Percentiles rank a stretch among this genome's conserved stretches.
These are phyloP conservation scores for Boletellus sp. DNA, from an alignment of 768 basidiomycete genomes.

Conservation along the genomic window DNA sequence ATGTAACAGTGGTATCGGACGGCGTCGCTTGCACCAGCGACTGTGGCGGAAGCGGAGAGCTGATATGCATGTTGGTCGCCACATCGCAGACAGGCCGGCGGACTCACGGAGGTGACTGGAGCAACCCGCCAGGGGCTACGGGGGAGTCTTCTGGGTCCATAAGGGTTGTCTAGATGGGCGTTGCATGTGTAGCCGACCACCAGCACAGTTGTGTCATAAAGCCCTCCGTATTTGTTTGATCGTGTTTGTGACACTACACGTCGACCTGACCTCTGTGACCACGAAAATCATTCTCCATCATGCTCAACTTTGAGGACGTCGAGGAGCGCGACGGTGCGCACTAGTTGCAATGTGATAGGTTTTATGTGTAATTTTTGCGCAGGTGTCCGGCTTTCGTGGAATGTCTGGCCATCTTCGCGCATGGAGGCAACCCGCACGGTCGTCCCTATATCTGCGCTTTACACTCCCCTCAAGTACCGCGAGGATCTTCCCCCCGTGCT, in stretches of 20 bases:
- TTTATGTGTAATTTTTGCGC: neutral
- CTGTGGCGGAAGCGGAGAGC: neutral
- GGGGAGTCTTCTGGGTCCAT: neutral
- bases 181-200: neutral
- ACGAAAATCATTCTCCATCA: conserved; percentile 33
- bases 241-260: conserved; percentile 25
- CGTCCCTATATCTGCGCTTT: conserved; percentile 96
- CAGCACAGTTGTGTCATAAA: neutral
- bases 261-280: conserved; percentile 22
- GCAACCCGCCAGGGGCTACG: neutral
- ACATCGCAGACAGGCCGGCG: neutral
- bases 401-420: conserved; percentile 96
- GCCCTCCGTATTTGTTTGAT: conserved; percentile 12
- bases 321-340: conserved; percentile 90
- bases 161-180: neutral
- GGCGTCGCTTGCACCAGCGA: conserved; percentile 10
- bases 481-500: conserved; percentile 94
- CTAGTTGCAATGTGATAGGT: neutral
- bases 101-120: neutral
- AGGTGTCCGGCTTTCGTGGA: conserved; percentile 98
- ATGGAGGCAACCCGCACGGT: conserved; percentile 98
- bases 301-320: conserved; percentile 92
- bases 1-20: conserved; percentile 28
- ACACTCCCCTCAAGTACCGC: conserved; percentile 90
- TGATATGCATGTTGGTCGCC: neutral